Percentiles rank a stretch among this genome's conserved stretches.
Evolutionary conservation across 192 early-diverging fungal genomes (phyloP).

Genomic region (Backusella sp.): DNA sequence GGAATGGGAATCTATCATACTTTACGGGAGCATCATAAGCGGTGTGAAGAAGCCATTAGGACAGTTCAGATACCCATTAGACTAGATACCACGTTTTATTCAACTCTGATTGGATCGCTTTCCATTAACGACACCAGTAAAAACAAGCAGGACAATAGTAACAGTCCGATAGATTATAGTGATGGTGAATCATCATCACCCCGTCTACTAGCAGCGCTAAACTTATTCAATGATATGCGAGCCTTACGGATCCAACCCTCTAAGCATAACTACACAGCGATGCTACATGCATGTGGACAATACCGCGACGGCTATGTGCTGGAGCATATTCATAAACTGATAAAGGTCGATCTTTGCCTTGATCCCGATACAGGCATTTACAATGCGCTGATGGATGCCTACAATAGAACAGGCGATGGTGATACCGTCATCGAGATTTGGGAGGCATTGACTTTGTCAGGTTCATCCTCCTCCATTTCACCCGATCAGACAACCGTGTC

Average conservation of each 20-base stretch:
- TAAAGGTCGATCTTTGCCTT: constrained; percentile 42
- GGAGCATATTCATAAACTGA: constrained; percentile 34
- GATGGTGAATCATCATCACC: constrained; percentile 1
- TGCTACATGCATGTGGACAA: constrained; percentile 28
- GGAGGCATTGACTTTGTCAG: constrained; percentile 27
- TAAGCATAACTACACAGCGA: constrained; percentile 27
- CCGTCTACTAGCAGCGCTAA: constrained; percentile 14
- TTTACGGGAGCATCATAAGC: constrained; percentile 16
- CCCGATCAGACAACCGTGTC: constrained; percentile 37
- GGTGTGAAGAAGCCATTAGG: background rate
- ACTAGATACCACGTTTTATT: constrained; percentile 14
- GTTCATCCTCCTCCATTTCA: background rate
- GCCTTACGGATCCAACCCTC: constrained; percentile 26
- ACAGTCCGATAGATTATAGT: background rate
- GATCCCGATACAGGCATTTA: constrained; percentile 39
- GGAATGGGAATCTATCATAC: constrained; percentile 33
- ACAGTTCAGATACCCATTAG: constrained; percentile 3
- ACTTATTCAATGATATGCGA: constrained; percentile 37
- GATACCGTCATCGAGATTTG: constrained; percentile 37
- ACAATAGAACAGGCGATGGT: constrained; percentile 34
- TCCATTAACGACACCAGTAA: background rate
- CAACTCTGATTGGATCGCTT: constrained; percentile 4
- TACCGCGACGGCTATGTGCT: constrained; percentile 17
- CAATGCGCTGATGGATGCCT: constrained; percentile 47
- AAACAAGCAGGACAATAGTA: background rate